Evolutionary conservation across 495 filamentous ascomycete species (phyloP).

Genomic region (Penicillium roqueforti): DNA sequence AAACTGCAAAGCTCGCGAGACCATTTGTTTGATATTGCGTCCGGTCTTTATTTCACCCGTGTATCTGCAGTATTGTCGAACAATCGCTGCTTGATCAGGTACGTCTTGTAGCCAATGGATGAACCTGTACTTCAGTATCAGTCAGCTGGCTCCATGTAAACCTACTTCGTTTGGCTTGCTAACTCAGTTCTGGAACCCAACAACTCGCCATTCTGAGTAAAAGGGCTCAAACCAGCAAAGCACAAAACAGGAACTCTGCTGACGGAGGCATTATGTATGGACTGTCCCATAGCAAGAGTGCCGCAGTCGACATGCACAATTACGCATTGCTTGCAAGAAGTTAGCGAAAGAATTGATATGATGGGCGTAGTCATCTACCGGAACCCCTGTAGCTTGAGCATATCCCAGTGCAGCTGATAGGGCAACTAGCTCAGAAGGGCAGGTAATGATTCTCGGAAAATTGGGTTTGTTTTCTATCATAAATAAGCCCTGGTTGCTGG

Average conservation of each 20-base stretch:
- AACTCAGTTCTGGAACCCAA: slow-evolving; percentile 81
- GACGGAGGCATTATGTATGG: slow-evolving; percentile 79
- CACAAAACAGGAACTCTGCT: slow-evolving; percentile 80
- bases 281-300: slow-evolving; percentile 81
- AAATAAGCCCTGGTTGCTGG: not conserved
- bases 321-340: slow-evolving; percentile 57
- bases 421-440: slow-evolving; percentile 92
- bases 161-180: not conserved
- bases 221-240: slow-evolving; percentile 82
- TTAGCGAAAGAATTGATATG: not conserved
- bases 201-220: slow-evolving; percentile 82
- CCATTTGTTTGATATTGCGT: slow-evolving; percentile 88
- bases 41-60: slow-evolving; percentile 80
- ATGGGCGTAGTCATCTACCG: slow-evolving; percentile 24
- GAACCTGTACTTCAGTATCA: slow-evolving; percentile 9
- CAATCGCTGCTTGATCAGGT: slow-evolving; percentile 81
- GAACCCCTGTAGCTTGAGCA: slow-evolving; percentile 71
- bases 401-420: slow-evolving; percentile 91
- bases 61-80: slow-evolving; percentile 87
- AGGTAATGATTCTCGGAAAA: slow-evolving; percentile 84
- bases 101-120: slow-evolving; percentile 96
- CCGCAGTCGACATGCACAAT: slow-evolving; percentile 92
- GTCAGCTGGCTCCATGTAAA: not conserved
- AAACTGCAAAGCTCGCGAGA: slow-evolving; percentile 80
- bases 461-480: slow-evolving; percentile 34